phyloP scores from a whole-genome alignment of 768 basidiomycete genomes.

The Pisolithus tinctorius region DNA sequence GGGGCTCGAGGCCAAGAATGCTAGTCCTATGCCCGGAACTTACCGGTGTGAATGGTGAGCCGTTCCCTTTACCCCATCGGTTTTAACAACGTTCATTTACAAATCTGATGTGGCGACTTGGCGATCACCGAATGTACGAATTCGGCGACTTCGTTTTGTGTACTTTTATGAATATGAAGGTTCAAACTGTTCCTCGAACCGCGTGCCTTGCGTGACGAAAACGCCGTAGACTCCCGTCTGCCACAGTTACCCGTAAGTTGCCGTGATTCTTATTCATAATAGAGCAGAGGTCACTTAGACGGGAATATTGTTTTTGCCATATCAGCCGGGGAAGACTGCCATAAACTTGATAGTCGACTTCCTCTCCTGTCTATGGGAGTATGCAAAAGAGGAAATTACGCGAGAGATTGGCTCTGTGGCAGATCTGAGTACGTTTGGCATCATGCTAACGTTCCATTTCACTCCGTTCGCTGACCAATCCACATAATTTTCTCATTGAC shows the following conservation, averaged over 20 bases:
- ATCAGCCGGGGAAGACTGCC: conserved; percentile 66
- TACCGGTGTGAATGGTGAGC: conserved; percentile 49
- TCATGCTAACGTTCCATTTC: too few relatives aligned
- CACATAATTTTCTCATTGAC: neutral
- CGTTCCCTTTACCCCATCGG: neutral
- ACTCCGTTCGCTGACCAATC: neutral
- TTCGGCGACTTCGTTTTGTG: neutral
- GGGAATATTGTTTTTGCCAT: conserved; percentile 5
- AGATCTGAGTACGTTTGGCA: conserved; percentile 57
- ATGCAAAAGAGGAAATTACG: conserved; percentile 82
- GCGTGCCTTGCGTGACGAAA: conserved; percentile 66
- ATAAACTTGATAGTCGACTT: conserved; percentile 81
- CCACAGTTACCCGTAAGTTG: conserved; percentile 68
- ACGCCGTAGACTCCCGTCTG: conserved; percentile 66
- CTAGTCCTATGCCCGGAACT: conserved; percentile 59
- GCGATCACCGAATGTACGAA: neutral
- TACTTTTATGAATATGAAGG: conserved; percentile 27
- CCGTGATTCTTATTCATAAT: neutral
- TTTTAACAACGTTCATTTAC: neutral
- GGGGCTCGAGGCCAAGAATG: conserved; percentile 85
- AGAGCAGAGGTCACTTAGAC: neutral
- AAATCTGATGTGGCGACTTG: neutral
- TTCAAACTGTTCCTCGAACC: conserved; percentile 89
- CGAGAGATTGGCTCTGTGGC: conserved; percentile 81
- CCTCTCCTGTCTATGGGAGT: conserved; percentile 77